Evolutionary conservation across 345 rosid genomes (phyloP).

Genomic region (Gossypium arboreum): DNA sequence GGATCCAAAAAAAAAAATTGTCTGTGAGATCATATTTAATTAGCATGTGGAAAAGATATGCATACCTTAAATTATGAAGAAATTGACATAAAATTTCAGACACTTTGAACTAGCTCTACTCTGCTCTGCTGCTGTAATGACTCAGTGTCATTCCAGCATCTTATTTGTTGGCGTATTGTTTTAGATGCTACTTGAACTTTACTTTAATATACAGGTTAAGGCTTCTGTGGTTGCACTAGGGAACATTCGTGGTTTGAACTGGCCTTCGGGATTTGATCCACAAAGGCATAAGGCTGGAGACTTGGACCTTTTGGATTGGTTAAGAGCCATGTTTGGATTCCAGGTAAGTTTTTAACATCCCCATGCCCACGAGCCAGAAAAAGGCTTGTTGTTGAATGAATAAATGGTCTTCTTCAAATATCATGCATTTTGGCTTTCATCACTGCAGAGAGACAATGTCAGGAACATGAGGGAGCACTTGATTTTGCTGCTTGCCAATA

Average conservation of each 20-base stretch:
- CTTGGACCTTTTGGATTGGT: constrained; percentile 91
- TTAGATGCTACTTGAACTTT: constrained; percentile 20
- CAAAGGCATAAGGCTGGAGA: constrained; percentile 83
- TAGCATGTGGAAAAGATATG: background rate
- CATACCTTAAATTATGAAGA: background rate
- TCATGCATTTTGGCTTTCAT: background rate
- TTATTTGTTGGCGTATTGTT: constrained; percentile 9
- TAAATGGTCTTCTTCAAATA: background rate
- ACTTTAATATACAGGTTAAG: constrained; percentile 56
- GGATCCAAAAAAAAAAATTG: background rate
- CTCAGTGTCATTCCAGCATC: background rate
- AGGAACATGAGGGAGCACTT: constrained; percentile 97
- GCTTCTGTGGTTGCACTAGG: constrained; percentile 90
- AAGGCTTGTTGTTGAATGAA: constrained; percentile 2
- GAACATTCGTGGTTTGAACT: constrained; percentile 80
- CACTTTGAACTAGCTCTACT: background rate
- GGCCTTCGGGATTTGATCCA: constrained; percentile 85
- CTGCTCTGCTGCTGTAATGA: background rate
- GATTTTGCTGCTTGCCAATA: constrained; percentile 77
- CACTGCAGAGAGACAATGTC: constrained; percentile 79
- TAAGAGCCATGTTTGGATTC: constrained; percentile 95
- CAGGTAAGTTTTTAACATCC: constrained; percentile 54
- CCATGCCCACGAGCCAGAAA: background rate
- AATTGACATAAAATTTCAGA: no score
- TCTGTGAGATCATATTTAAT: background rate